Base-by-base conservation (phyloP, 257 asterid species). In the Solanum corneliomulleri region DNA sequence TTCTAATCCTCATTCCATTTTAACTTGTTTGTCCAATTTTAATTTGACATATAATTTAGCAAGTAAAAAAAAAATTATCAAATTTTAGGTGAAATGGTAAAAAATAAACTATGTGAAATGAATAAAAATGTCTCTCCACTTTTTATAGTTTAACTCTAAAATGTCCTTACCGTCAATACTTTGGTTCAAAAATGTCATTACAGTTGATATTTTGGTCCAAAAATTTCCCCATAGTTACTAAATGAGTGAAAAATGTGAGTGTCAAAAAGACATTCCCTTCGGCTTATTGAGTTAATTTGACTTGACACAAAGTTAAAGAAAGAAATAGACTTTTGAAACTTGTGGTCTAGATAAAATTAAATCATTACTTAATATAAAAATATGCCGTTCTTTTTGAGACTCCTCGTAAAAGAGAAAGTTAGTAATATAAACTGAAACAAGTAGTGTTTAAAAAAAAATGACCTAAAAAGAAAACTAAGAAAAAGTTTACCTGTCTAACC, bases 401-500 rank as follows among this genome's bases (percentile, higher is more conserved):
- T 35, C 7, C 39, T 35, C 7, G 7, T 52, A 52, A 18, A 52
- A 16, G 10, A 0, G 3, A 52, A 52, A 52, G 62, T 18, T 16
- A 52, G 23, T 52, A 23, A 52, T 2, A 52, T 52, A 52, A 52
- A 52, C 20, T 7, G 2, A 1, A 23, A 52, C 0, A 7, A 52
- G 2, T 52, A 52, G 5, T 56, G 20, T 41, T 41, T 39, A 39
- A 39, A 41, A 41, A 41, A 41, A 8, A 9, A 6, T 3, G 20
- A 9, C n/a, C 70, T 29, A 14, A 1, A 14, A 69, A 0, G 4
- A 3, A 1, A 29, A 69, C 2, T 29, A 69, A 7, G 12, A 13
- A 14, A 69, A 3, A 29, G 1, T 13, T 29, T 69, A 29, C 75
- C 95, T 95, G 99, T 81, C 98, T 90, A 33, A 97, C 99, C 91